Evolutionary conservation across 1,284 basidiomycete genomes (phyloP), one percentile per base, ranked within the genome.

Genomic region (Pseudozyma sp.): DNA sequence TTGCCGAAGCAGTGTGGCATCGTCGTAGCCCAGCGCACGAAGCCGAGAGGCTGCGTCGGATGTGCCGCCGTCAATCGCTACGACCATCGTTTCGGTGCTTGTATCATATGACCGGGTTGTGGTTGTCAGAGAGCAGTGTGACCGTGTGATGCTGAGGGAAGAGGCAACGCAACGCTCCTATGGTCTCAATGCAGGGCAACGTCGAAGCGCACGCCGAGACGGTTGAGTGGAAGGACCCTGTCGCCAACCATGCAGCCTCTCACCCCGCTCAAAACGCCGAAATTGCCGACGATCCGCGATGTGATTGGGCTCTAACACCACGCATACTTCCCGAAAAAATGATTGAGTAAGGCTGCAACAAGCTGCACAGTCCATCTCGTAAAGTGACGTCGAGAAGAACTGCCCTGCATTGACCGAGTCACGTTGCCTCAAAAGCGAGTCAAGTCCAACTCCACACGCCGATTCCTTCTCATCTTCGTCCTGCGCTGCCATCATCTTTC

Each of bases 1-100:
- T 8, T 66, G 65, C 51, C 77, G 68, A 4, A 77, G 54, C 19
- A 79, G 49, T 8, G 43, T 10, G 3, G 54, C 63, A 3, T 66
- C 54, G 31, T 78, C 56, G 49, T 67, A 70, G 33, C 61, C 67
- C 13, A 56, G 56, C n/a, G 53, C 8, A 10, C 46, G 34, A 13
- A 72, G 59, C 24, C 66, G 66, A 5, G 58, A 40, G 14, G 49
- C 49, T 42, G 62, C 68, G 8, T 44, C 45, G 48, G 39, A 39
- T 5, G 42, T 42, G 40, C 37, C 19, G 11, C 8, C 24, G 4
- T 24, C 16, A 8, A n/a, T n/a, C 10, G 43, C 39, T 56, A 55
- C 30, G 3, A 43, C 49, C 53, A 50, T 59, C 4, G 24, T 33
- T 17, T 34, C 24, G 7, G 16, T 10, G 40, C 10, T 16, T 42